These are phyloP conservation scores for Sarocladiaceae sp. DNA, from an alignment of 2,329 filamentous ascomycete genomes.

Conservation along the genomic window DNA sequence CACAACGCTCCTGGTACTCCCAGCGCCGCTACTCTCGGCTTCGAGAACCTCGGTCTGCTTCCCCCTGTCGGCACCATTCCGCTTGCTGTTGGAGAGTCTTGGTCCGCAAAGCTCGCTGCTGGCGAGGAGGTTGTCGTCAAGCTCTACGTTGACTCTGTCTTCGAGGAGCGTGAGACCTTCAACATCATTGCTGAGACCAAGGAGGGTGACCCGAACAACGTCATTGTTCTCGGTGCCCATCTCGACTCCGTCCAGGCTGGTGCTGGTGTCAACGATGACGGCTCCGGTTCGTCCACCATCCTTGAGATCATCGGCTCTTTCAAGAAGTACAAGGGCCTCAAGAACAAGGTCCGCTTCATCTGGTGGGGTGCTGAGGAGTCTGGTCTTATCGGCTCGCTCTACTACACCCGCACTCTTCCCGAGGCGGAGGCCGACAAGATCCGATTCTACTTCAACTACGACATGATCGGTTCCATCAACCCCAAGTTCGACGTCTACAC, in stretches of 20 bases:
- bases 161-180: slow-evolving; percentile 28
- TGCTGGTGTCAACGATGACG: slow-evolving; percentile 37
- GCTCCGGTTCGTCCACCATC: slow-evolving; percentile 31
- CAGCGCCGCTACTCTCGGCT: slow-evolving; percentile 45
- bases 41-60: slow-evolving; percentile 25
- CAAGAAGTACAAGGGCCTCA: slow-evolving; percentile 29
- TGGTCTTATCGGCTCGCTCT: slow-evolving; percentile 28
- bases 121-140: slow-evolving; percentile 25
- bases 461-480: slow-evolving; percentile 49
- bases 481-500: slow-evolving; percentile 27
- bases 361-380: slow-evolving; percentile 37
- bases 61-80: slow-evolving; percentile 28
- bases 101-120: slow-evolving; percentile 24
- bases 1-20: slow-evolving; percentile 47
- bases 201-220: slow-evolving; percentile 34
- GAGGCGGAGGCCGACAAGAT: slow-evolving; percentile 41
- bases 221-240: slow-evolving; percentile 38
- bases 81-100: slow-evolving; percentile 26
- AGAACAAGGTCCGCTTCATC: slow-evolving; percentile 35
- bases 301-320: slow-evolving; percentile 34
- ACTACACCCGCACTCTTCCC: slow-evolving; percentile 25
- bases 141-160: slow-evolving; percentile 27
- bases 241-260: slow-evolving; percentile 36
- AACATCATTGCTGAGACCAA: slow-evolving; percentile 38
- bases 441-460: slow-evolving; percentile 59